Evolutionary conservation across 164 flowering plant species (phyloP).

Genomic region (Macadamia integrifolia): DNA sequence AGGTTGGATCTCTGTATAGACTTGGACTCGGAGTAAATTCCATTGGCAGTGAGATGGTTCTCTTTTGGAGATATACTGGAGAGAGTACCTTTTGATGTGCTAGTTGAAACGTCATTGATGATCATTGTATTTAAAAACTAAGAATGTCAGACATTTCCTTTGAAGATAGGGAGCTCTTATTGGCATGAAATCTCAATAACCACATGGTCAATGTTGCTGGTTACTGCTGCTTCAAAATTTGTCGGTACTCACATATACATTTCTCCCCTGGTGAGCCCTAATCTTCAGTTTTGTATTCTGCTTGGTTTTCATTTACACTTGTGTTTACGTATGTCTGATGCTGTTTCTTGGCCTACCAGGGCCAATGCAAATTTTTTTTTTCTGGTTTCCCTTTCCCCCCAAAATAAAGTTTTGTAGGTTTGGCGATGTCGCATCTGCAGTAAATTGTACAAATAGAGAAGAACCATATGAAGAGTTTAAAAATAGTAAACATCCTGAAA

Average conservation of each 20-base stretch:
- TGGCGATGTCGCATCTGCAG: neutral
- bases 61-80: neutral
- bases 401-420: neutral
- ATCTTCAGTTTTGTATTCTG: neutral
- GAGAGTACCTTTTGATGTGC: neutral
- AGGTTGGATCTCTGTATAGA: constrained; percentile 70
- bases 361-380: neutral
- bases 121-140: neutral
- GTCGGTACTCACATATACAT: neutral
- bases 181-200: neutral
- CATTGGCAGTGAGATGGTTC: neutral
- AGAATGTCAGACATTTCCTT: neutral
- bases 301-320: neutral
- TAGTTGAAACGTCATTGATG: neutral
- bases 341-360: neutral
- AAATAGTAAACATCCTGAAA: neutral
- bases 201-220: neutral
- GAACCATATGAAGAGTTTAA: neutral
- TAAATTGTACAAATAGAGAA: constrained; percentile 3
- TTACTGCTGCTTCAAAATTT: neutral
- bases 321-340: too few species aligned
- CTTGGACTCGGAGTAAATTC: constrained; percentile 61
- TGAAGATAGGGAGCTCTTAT: neutral
- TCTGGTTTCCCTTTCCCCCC: neutral
- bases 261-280: neutral